These are phyloP conservation scores for Phytophthora syringae DNA, from an alignment of 352 stramenopile species.

Conservation along the genomic window DNA sequence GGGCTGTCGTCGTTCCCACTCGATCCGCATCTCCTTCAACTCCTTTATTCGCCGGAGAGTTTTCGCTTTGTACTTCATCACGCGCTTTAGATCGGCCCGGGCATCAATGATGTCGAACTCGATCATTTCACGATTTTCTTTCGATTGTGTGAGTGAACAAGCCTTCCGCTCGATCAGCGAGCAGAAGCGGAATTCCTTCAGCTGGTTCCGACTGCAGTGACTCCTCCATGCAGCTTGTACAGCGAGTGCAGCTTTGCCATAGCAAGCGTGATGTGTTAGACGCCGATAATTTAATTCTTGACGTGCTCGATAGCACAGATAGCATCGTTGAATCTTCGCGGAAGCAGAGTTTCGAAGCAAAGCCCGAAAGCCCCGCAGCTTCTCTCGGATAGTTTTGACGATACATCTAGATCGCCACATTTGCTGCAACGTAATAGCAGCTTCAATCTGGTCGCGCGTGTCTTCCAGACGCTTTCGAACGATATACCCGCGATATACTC, in stretches of 20 bases:
- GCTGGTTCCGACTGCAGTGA: conserved; percentile 56
- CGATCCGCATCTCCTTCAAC: conserved; percentile 77
- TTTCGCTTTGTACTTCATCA: conserved; percentile 84
- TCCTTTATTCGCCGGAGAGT: conserved; percentile 72
- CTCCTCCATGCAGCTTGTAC: conserved; percentile 81
- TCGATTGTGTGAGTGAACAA: conserved; percentile 51
- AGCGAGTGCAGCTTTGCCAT: conserved; percentile 62
- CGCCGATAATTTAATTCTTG: conserved; percentile 46
- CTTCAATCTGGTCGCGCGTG: conserved; percentile 61
- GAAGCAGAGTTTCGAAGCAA: conserved; percentile 50
- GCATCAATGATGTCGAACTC: conserved; percentile 77
- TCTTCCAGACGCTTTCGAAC: conserved; percentile 61
- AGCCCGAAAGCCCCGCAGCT: conserved; percentile 47
- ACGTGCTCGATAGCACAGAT: conserved; percentile 64
- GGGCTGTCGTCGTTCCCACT: conserved; percentile 82
- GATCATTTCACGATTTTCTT: conserved; percentile 72
- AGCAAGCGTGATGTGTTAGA: conserved; percentile 46
- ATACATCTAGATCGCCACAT: conserved; percentile 66
- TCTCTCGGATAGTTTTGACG: conserved; percentile 48
- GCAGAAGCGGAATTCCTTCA: conserved; percentile 75
- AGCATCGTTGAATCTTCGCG: conserved; percentile 59
- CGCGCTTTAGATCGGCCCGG: conserved; percentile 59
- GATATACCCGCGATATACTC: conserved; percentile 73
- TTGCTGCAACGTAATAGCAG: conserved; percentile 77
- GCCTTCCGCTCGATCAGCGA: conserved; percentile 73